Base-by-base conservation (phyloP, 1,284 basidiomycete genomes). In the Abortiporus biennis region DNA sequence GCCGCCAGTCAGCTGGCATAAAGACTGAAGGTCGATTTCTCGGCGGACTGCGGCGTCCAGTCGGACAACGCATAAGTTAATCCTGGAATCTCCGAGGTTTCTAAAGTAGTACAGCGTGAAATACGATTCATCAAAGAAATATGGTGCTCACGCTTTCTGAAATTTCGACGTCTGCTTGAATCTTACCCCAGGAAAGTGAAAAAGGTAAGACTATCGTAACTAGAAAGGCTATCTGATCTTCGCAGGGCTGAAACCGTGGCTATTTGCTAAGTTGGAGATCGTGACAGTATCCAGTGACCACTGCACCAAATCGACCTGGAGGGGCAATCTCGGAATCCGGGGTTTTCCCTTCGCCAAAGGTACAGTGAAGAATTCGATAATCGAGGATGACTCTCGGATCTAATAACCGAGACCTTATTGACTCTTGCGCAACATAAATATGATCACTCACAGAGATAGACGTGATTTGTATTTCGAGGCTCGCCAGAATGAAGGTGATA, bases 301-400 rank as follows among this genome's bases (percentile, higher is more conserved):
- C n/a, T n/a, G n/a, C n/a, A n/a, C n/a, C n/a, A n/a, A n/a, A n/a
- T n/a, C n/a, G n/a, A n/a, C n/a, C n/a, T n/a, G n/a, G 45, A 49
- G 57, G 56, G 48, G 38, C 54, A 56, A 53, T 50, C 48, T 59
- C 57, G 55, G 53, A 29, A 31, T 47, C 51, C 57, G 55, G 54
- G 44, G 47, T 56, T 57, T 57, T 53, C 48, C 51, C 51, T 49
- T 44, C 20, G 6, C 35, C 22, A 6, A 17, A 22, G 15, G 13
- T 19, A 36, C 20, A 15, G 9, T 40, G 25, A 30, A 6, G 36
- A 37, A 6, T 13, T n/a, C n/a, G 36, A 21, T 20, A 15, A 20
- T 37, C 17, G 36, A 37, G 8, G 21, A 37, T 37, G 36, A 19
- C 17, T 21, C 6, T n/a, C 36, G 17, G 17, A 19, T 20, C 36